Conservation (phyloP, 139 green algal genomes). For the Chlorella ohadii region DNA sequence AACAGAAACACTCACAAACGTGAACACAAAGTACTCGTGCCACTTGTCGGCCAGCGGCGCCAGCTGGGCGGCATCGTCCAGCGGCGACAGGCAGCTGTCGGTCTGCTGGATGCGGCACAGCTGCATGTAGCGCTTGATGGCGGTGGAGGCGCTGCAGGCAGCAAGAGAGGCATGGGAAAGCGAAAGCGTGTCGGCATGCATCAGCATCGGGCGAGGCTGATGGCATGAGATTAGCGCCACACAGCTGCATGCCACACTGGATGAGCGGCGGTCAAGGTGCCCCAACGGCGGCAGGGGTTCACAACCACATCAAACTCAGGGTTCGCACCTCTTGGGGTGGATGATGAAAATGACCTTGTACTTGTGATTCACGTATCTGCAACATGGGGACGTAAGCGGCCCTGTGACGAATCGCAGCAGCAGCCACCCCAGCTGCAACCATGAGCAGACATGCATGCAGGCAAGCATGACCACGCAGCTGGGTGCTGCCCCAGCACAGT, state of each 20-base stretch:
- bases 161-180: not conserved
- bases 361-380: constrained; percentile 22
- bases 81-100: constrained; percentile 3
- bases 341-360: constrained; percentile 35
- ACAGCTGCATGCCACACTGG: not conserved
- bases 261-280: not conserved
- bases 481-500: no score
- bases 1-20: constrained; percentile 28
- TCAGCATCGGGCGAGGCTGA: no score
- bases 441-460: no score
- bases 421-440: no score
- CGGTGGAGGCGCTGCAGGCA: constrained; percentile 12
- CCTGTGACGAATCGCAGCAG: no score
- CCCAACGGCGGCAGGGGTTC: no score
- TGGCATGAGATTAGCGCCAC: no score
- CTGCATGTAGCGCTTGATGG: constrained; percentile 31
- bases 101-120: constrained; percentile 27
- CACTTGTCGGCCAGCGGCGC: constrained; percentile 14
- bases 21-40: constrained; percentile 29
- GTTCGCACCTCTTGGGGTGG: constrained; percentile 24
- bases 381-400: no score
- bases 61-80: constrained; percentile 7
- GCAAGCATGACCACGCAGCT: no score
- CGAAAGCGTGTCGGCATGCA: no score
- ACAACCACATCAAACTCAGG: no score